These are phyloP conservation scores for Chrysoporthe deuterocubensis DNA, from an alignment of 2,329 filamentous ascomycete species.

Conservation along the genomic window DNA sequence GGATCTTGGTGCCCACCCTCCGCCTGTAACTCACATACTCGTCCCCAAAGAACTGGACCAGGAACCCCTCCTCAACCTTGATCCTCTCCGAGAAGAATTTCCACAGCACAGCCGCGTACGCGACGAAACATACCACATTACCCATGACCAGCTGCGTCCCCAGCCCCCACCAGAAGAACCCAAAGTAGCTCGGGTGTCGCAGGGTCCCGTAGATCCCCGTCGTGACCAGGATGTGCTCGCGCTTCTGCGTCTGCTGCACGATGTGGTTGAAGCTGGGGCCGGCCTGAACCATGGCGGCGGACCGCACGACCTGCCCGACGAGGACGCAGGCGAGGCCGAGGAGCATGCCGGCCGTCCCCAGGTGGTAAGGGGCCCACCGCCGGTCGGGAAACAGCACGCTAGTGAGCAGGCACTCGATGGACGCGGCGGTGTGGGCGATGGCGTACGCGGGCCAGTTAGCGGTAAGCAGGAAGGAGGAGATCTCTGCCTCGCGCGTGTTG, in stretches of 20 bases:
- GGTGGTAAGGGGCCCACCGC: conserved; percentile 50
- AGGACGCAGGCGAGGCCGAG: conserved; percentile 68
- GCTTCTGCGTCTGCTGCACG: conserved; percentile 71
- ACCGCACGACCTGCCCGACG: conserved; percentile 75
- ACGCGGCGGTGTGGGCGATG: conserved; percentile 76
- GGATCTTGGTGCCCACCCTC: conserved; percentile 77
- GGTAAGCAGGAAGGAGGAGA: conserved; percentile 80
- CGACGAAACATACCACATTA: conserved; percentile 77
- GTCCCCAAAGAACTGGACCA: conserved; percentile 81
- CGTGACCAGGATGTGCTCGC: conserved; percentile 80
- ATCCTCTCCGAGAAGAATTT: conserved; percentile 81
- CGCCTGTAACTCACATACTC: conserved; percentile 78
- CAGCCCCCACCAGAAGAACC: conserved; percentile 98
- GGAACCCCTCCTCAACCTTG: conserved; percentile 73
- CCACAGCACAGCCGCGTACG: conserved; percentile 79
- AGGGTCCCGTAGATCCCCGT: conserved; percentile 76
- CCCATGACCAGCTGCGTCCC: conserved; percentile 91
- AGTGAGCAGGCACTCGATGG: conserved; percentile 72
- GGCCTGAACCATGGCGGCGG: conserved; percentile 86
- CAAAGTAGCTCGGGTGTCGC: conserved; percentile 93
- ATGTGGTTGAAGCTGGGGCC: conserved; percentile 91
- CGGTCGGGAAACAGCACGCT: conserved; percentile 57
- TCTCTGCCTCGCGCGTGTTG: conserved; percentile 74
- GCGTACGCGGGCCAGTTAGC: conserved; percentile 86
- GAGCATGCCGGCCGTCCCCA: conserved; percentile 47